Conservation (phyloP, 2,329 filamentous ascomycete genomes). For the Colletotrichum phormii region DNA sequence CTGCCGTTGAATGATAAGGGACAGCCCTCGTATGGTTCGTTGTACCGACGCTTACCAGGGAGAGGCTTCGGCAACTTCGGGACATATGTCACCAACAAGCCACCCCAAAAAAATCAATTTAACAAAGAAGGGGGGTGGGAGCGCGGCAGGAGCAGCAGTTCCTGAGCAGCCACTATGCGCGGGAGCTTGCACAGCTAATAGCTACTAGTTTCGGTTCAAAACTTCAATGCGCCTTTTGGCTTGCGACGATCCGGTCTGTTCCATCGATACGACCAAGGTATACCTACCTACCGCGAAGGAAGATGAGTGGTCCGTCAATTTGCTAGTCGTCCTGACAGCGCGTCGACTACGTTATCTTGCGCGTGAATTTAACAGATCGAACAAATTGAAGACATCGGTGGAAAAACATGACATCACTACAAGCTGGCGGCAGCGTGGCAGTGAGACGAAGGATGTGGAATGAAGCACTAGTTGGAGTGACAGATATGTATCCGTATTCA, state of each 20-base stretch:
- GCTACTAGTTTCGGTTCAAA: not conserved
- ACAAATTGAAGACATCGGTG: not conserved
- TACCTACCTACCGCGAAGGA: not conserved
- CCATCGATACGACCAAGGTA: not conserved
- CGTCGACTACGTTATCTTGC: not conserved
- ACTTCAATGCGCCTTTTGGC: not conserved
- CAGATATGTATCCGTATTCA: not conserved
- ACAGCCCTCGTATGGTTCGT: not conserved
- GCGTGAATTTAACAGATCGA: constrained; percentile 2
- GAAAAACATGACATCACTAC: constrained; percentile 25
- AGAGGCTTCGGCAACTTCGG: not conserved
- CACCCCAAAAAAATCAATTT: not conserved
- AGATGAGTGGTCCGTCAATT: not conserved
- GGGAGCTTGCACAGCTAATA: not conserved
- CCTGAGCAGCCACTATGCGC: not conserved
- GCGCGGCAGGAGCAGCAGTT: not conserved
- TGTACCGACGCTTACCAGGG: not conserved
- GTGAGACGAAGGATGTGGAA: constrained; percentile 2
- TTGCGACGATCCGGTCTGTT: constrained; percentile 1
- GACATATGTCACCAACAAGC: not conserved
- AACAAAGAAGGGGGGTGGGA: not conserved
- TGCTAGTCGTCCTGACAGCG: not conserved
- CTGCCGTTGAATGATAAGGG: not conserved
- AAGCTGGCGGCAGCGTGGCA: not conserved
- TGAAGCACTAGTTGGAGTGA: not conserved